phyloP scores from a whole-genome alignment of 2,329 filamentous ascomycete genomes.

The Penicillium sp. region DNA sequence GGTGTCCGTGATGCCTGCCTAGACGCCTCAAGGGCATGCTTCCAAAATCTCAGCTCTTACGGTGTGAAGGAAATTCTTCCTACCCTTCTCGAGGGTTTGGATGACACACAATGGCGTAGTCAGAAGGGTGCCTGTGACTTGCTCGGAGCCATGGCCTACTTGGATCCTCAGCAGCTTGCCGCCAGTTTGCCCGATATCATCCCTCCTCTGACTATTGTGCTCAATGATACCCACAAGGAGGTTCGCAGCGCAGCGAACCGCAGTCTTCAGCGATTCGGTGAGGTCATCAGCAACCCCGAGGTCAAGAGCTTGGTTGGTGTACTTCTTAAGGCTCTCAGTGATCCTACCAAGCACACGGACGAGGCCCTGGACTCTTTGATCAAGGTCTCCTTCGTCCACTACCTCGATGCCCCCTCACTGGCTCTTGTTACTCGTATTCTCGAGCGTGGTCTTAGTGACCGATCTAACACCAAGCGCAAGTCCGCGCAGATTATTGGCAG shows the following conservation, averaged over 20 bases:
- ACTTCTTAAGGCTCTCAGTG: constrained; percentile 92
- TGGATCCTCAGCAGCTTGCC: constrained; percentile 92
- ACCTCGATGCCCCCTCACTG: constrained; percentile 94
- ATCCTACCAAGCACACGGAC: constrained; percentile 96
- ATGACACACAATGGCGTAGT: constrained; percentile 95
- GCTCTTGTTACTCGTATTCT: constrained; percentile 93
- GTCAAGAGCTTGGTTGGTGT: constrained; percentile 90
- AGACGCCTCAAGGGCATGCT: constrained; percentile 91
- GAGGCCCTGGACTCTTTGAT: constrained; percentile 91
- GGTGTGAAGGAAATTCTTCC: constrained; percentile 94
- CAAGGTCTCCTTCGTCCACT: constrained; percentile 98
- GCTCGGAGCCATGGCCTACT: constrained; percentile 95
- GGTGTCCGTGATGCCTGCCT: constrained; percentile 93
- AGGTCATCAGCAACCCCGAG: constrained; percentile 97
- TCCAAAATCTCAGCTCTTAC: constrained; percentile 88
- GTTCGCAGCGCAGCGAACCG: constrained; percentile 89
- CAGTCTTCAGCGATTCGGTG: constrained; percentile 95
- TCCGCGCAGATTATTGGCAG: constrained; percentile 97
- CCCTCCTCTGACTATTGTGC: constrained; percentile 85
- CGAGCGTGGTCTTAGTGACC: constrained; percentile 85
- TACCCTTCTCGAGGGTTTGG: constrained; percentile 84
- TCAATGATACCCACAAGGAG: constrained; percentile 98
- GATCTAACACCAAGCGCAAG: constrained; percentile 94
- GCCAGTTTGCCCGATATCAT: constrained; percentile 94
- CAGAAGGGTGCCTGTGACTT: constrained; percentile 98